Evolutionary conservation across 2,329 filamentous ascomycete genomes (phyloP).

Genomic region (Fusarium cyanostomum): DNA sequence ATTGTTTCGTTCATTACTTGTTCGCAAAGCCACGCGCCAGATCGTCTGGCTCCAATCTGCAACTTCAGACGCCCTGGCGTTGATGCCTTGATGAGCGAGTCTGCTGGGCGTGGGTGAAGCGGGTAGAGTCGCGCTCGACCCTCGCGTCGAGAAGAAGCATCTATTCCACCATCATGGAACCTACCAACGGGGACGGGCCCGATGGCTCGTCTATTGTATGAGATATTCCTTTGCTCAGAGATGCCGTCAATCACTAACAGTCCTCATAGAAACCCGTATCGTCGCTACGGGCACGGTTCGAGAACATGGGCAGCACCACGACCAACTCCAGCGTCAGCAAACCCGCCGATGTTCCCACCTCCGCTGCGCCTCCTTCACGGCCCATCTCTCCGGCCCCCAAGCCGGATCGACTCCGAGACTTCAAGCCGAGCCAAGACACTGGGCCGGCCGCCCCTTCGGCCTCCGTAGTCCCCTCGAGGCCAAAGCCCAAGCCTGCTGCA

Average conservation of each 20-base stretch:
- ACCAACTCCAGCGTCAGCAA: conserved; percentile 33
- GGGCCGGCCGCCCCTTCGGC: conserved; percentile 45
- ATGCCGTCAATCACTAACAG: conserved; percentile 38
- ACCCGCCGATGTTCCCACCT: conserved; percentile 30
- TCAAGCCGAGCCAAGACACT: conserved; percentile 51
- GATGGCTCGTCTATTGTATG: conserved; percentile 81
- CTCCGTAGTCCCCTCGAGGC: conserved; percentile 46
- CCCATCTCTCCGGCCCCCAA: conserved; percentile 54
- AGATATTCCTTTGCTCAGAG: conserved; percentile 46
- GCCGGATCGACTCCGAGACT: conserved; percentile 54
- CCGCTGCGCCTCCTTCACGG: conserved; percentile 43
- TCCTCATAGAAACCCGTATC: conserved; percentile 78
- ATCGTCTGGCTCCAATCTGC: conserved; percentile 14
- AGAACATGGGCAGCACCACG: conserved; percentile 66
- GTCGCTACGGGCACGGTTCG: conserved; percentile 81
- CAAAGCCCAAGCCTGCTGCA: conserved; percentile 41
- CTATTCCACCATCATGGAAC: conserved; percentile 44
- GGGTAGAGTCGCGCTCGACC: conserved; percentile 46
- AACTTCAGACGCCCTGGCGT: conserved; percentile 29
- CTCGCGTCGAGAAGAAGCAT: conserved; percentile 43
- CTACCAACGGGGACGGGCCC: conserved; percentile 61
- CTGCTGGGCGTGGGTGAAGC: conserved; percentile 48
- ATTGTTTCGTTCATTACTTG: neutral
- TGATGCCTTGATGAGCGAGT: conserved; percentile 45
- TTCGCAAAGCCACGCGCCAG: conserved; percentile 4